phyloP scores from a whole-genome alignment of 2,329 filamentous ascomycete genomes.

The Arachnomyces sp. region DNA sequence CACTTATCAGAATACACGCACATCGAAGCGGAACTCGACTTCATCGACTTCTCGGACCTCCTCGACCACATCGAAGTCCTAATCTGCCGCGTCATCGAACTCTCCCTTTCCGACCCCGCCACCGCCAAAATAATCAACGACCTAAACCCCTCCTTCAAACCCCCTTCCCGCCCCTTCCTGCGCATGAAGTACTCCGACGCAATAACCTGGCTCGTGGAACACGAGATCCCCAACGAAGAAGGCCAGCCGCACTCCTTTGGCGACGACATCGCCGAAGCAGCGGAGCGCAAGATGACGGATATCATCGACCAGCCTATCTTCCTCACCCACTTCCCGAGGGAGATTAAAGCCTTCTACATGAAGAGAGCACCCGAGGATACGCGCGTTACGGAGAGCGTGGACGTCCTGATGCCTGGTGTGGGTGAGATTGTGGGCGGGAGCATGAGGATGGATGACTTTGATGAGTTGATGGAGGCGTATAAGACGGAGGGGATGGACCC shows the following conservation, averaged over 20 bases:
- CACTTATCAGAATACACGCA: conserved; percentile 96
- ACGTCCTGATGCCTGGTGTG: conserved; percentile 81
- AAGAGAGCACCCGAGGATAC: conserved; percentile 70
- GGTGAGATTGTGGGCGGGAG: conserved; percentile 94
- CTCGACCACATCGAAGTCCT: conserved; percentile 79
- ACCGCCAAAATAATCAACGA: conserved; percentile 67
- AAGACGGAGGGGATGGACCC: conserved; percentile 78
- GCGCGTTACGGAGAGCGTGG: conserved; percentile 86
- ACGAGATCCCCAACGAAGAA: conserved; percentile 89
- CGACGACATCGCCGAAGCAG: conserved; percentile 96
- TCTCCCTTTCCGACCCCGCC: conserved; percentile 63
- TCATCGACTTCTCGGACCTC: conserved; percentile 85
- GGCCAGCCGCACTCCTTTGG: conserved; percentile 84
- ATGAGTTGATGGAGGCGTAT: conserved; percentile 83
- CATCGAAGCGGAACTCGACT: conserved; percentile 92
- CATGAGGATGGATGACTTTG: conserved; percentile 91
- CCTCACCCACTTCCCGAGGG: conserved; percentile 90
- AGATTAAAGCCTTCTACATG: conserved; percentile 99
- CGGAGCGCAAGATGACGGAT: conserved; percentile 94
- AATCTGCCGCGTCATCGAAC: conserved; percentile 76
- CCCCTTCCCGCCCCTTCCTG: conserved; percentile 76
- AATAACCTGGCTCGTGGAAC: conserved; percentile 84
- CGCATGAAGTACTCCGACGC: conserved; percentile 93
- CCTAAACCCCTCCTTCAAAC: conserved; percentile 84
- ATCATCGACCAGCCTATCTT: conserved; percentile 92